Evolutionary conservation across 164 flowering plant genomes (phyloP), one percentile per base, ranked within the genome.

Genomic region (Aristolochia contorta): DNA sequence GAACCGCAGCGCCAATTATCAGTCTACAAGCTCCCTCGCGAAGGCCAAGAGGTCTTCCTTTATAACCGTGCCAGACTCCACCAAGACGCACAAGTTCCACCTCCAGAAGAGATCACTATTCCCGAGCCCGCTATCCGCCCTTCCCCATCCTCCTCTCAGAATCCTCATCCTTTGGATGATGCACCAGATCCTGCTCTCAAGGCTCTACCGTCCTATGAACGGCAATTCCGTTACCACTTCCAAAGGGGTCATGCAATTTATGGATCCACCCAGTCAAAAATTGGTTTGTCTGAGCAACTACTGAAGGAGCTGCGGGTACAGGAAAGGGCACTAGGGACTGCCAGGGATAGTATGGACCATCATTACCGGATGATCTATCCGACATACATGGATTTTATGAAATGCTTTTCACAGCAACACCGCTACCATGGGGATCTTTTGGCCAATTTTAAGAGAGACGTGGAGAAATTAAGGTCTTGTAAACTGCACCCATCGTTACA

Each of bases 111-210:
- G 58, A 59, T 85, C 57, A 82, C 74, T 51, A 59, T 78, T 10
- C 74, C 65, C 43, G 90, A 81, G 41, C 66, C 76, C 54, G 54
- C 70, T 1, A 84, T 80, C 14, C 87, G 90, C 5, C 74, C 75
- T 6, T 61, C 64, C 24, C 94, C 91, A 10, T 75, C 90, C 12
- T 69, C 86, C 4, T 77, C 84, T 1, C 73, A 71, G 24, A 63
- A 81, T 9, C 78, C 83, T 3, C 99, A 94, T 47, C 94, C 96
- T 14, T 60, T 91, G 65, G 99, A 94, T 74, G 91, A 87, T 75
- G 91, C 92, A 52, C 51, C 73, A 3, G 99, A 94, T 65, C 99
- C 99, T 27, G 99, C 99, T n/a, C 64, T 89, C 16, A 94, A 87
- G 68, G 97, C 97, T 7, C 77, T 94, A 67, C 93, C 97, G 67